A percentile compares a stretch with the other conserved stretches of the same genome.
These are phyloP conservation scores for Oemleria cerasiformis DNA, from an alignment of 306 rosid species.

Conservation along the genomic window DNA sequence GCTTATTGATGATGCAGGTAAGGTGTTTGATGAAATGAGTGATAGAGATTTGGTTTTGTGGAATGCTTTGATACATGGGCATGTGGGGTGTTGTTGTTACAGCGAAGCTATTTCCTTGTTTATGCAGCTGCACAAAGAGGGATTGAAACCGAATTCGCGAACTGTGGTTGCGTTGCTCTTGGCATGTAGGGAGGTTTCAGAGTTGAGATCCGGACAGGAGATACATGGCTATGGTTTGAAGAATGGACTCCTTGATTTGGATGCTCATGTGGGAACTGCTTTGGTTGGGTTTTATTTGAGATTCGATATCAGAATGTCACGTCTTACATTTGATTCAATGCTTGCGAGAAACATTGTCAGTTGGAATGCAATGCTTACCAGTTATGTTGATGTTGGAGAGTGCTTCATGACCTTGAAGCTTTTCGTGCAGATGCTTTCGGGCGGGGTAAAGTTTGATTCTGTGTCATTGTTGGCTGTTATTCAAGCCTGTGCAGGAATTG, in stretches of 20 bases:
- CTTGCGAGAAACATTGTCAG: constrained; percentile 38
- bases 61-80: constrained; percentile 47
- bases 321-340: constrained; percentile 32
- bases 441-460: constrained; percentile 34
- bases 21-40: constrained; percentile 39
- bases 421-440: constrained; percentile 29
- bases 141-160: constrained; percentile 36
- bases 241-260: constrained; percentile 37
- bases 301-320: constrained; percentile 32
- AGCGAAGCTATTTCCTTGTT: constrained; percentile 33
- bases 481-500: constrained; percentile 42
- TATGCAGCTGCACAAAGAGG: constrained; percentile 35
- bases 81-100: constrained; percentile 30
- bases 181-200: constrained; percentile 34
- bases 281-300: constrained; percentile 41
- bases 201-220: constrained; percentile 36
- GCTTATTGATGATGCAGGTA: constrained; percentile 31
- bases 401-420: constrained; percentile 27
- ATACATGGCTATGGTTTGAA: constrained; percentile 44
- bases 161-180: constrained; percentile 42
- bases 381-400: constrained; percentile 41
- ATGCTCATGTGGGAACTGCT: constrained; percentile 47
- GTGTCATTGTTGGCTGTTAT: constrained; percentile 32
- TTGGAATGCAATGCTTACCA: constrained; percentile 43
- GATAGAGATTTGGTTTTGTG: constrained; percentile 42